Conservation (phyloP, 257 asterid genomes). For the Paraleonurus japonicus region DNA sequence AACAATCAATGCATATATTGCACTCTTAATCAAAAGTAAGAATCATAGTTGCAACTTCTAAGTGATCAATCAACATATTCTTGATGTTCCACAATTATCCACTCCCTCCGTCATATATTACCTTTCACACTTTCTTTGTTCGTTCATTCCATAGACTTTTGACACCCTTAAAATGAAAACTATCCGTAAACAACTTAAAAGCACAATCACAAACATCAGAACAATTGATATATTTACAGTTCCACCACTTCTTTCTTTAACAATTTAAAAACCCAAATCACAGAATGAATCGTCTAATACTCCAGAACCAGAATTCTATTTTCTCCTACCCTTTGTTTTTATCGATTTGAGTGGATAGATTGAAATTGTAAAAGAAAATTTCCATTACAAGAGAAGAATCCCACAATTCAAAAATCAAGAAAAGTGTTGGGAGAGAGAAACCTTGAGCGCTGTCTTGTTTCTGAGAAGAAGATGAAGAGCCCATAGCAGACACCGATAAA, state of each 20-base stretch:
- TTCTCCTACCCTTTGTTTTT: background rate
- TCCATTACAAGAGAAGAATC: background rate
- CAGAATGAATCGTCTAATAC: background rate
- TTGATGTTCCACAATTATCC: background rate
- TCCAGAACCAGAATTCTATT: background rate
- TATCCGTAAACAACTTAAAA: background rate
- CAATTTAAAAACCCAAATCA: background rate
- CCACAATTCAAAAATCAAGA: background rate
- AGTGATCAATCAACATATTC: background rate
- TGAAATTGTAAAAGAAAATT: background rate
- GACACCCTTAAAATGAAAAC: too few relatives aligned
- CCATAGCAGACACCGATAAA: constrained; percentile 65
- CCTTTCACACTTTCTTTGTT: too few relatives aligned
- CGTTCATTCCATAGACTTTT: too few relatives aligned
- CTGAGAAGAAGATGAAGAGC: constrained; percentile 72
- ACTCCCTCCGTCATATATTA: too few relatives aligned
- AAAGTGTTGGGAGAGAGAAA: constrained; percentile 12
- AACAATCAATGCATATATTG: background rate
- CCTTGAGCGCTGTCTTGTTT: constrained; percentile 69
- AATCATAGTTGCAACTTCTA: background rate
- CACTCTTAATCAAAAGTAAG: background rate
- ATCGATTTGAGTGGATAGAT: background rate
- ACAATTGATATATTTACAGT: background rate
- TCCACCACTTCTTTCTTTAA: background rate
- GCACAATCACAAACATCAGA: background rate